Evolutionary conservation across 805 yeast species (phyloP).

Genomic region (Cyberlindnera veronae): DNA sequence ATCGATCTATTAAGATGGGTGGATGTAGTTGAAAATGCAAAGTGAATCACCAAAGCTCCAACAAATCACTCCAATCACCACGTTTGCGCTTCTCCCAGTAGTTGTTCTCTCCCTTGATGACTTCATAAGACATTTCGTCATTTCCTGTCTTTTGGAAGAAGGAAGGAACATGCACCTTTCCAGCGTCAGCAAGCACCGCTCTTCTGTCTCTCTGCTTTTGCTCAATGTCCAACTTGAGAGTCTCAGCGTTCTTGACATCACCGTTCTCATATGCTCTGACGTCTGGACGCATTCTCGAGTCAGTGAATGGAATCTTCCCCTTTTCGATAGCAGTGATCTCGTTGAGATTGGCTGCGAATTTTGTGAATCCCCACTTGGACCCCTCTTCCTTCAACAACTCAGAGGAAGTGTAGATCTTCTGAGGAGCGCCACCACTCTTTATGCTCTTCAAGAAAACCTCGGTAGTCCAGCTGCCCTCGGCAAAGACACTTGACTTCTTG

Average conservation of each 20-base stretch:
- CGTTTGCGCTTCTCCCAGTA: constrained; percentile 79
- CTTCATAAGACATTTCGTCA: constrained; percentile 42
- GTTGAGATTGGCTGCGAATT: constrained; percentile 77
- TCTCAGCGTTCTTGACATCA: constrained; percentile 67
- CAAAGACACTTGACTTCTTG: constrained; percentile 15
- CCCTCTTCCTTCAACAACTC: constrained; percentile 53
- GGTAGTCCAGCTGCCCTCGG: constrained; percentile 83
- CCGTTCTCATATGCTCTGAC: constrained; percentile 69
- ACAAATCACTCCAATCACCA: constrained; percentile 56
- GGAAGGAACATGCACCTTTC: constrained; percentile 47
- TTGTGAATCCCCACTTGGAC: constrained; percentile 80
- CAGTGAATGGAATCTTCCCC: constrained; percentile 71
- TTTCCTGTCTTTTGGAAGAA: constrained; percentile 48
- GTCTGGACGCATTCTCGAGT: constrained; percentile 89
- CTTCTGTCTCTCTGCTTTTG: constrained; percentile 79
- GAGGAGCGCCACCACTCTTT: constrained; percentile 27
- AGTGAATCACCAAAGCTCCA: constrained; percentile 49
- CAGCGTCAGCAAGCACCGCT: constrained; percentile 46
- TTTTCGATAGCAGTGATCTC: constrained; percentile 72
- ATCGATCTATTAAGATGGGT: no score
- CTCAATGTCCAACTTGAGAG: constrained; percentile 63
- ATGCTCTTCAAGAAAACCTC: constrained; percentile 40
- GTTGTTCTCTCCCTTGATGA: constrained; percentile 52
- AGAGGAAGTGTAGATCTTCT: constrained; percentile 68
- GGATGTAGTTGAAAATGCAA: no score